Conservation (phyloP, 2,329 filamentous ascomycete species). For the Aureobasidium sp. region DNA sequence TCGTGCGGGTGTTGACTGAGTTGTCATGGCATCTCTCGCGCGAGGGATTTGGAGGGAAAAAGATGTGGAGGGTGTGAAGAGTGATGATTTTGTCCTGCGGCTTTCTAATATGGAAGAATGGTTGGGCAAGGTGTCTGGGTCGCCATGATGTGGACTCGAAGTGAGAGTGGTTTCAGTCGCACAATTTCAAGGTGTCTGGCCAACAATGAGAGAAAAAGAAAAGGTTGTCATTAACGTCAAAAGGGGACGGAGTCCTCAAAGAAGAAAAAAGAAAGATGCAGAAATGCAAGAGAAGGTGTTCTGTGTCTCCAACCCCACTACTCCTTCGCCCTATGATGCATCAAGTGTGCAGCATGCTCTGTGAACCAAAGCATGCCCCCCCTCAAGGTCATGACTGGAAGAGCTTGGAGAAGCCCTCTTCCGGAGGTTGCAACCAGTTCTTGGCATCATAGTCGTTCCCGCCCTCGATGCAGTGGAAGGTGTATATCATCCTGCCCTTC, state of each 20-base stretch:
- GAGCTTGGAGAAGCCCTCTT: slow-evolving; percentile 54
- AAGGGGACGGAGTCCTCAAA: background rate
- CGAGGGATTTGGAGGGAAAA: no score
- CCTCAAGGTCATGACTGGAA: background rate
- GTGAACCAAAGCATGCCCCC: background rate
- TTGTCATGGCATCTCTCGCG: no score
- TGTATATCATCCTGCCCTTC: slow-evolving; percentile 90
- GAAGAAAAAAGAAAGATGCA: background rate
- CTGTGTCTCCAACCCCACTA: no score
- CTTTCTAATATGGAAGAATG: no score
- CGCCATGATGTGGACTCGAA: no score
- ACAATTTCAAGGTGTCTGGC: no score
- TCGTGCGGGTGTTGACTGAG: no score
- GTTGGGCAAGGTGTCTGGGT: no score
- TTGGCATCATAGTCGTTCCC: slow-evolving; percentile 67
- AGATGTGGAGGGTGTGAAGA: no score
- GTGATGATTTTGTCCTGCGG: no score
- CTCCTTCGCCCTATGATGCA: no score
- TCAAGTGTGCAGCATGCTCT: background rate
- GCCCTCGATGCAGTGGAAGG: slow-evolving; percentile 92
- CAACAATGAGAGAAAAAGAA: background rate
- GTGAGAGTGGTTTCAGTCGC: no score
- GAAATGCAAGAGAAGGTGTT: background rate
- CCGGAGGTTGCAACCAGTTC: slow-evolving; percentile 90
- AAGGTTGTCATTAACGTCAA: background rate